Percentiles rank a stretch among this genome's conserved stretches.
phyloP scores from a whole-genome alignment of 306 rosid genomes.

The Mimosa bimucronata region DNA sequence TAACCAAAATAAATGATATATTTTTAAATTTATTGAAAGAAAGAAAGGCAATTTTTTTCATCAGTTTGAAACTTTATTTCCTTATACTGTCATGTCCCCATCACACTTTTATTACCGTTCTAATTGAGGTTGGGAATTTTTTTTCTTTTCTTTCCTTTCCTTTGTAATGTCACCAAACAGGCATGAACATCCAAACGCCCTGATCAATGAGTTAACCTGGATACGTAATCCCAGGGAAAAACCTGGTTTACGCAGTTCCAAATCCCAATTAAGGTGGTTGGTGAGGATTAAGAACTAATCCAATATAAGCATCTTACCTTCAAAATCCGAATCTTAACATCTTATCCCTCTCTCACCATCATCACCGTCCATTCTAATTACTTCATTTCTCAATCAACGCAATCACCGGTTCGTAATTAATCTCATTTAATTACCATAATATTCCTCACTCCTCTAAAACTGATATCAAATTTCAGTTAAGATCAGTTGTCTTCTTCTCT shows the following conservation, averaged over 20 bases:
- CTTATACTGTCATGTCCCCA: too few relatives aligned
- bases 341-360: background rate
- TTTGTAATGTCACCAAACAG: background rate
- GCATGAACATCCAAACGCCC: background rate
- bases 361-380: background rate
- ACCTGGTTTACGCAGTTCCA: background rate
- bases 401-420: background rate
- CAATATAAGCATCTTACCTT: background rate
- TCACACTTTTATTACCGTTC: background rate
- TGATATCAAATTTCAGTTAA: constrained; percentile 41
- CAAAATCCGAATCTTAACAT: background rate
- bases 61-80: too few relatives aligned
- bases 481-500: constrained; percentile 18
- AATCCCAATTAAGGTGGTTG: background rate
- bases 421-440: background rate
- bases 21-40: too few relatives aligned
- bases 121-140: background rate
- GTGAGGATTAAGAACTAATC: background rate
- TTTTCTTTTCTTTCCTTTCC: too few relatives aligned
- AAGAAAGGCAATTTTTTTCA: too few relatives aligned
- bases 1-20: too few relatives aligned
- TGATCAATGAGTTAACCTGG: too few relatives aligned
- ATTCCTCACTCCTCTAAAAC: background rate
- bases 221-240: background rate
- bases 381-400: background rate